Percentiles rank a stretch among this genome's conserved stretches.
Evolutionary conservation across 192 early-diverging fungal genomes (phyloP).

Genomic region (Podila epigama): DNA sequence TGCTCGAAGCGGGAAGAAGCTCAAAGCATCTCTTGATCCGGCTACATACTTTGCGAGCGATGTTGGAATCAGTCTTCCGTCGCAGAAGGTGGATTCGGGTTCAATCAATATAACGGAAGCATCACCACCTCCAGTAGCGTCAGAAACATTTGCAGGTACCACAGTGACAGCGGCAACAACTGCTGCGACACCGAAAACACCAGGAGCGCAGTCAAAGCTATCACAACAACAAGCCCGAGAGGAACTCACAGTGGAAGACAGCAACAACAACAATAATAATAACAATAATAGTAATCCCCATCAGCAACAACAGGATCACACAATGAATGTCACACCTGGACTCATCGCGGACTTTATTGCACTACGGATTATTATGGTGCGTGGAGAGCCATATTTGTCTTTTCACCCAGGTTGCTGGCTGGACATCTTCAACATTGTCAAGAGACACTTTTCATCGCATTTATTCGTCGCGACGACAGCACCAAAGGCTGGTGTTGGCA

Average conservation of each 20-base stretch:
- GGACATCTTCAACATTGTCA: slow-evolving; percentile 53
- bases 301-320: background rate
- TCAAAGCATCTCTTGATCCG: slow-evolving; percentile 3
- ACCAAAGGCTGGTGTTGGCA: background rate
- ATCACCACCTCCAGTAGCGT: too few species aligned
- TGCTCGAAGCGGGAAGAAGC: slow-evolving; percentile 7
- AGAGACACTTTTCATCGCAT: slow-evolving; percentile 34
- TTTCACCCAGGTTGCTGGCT: slow-evolving; percentile 54
- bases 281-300: background rate
- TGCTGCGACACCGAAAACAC: background rate
- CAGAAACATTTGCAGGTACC: too few species aligned
- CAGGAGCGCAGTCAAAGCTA: background rate
- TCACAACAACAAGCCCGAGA: slow-evolving; percentile 1
- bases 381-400: slow-evolving; percentile 55
- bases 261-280: background rate
- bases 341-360: slow-evolving; percentile 60
- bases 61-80: too few species aligned
- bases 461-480: slow-evolving; percentile 5
- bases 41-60: slow-evolving; percentile 4
- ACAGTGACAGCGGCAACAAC: background rate
- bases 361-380: slow-evolving; percentile 59
- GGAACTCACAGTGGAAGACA: slow-evolving; percentile 11
- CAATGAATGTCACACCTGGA: slow-evolving; percentile 34
- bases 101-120: too few species aligned
- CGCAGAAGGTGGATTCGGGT: too few species aligned